A percentile compares a stretch with the other conserved stretches of the same genome.
Conservation (phyloP, 192 early-diverging fungal genomes). For the Oehlia diaphana region DNA sequence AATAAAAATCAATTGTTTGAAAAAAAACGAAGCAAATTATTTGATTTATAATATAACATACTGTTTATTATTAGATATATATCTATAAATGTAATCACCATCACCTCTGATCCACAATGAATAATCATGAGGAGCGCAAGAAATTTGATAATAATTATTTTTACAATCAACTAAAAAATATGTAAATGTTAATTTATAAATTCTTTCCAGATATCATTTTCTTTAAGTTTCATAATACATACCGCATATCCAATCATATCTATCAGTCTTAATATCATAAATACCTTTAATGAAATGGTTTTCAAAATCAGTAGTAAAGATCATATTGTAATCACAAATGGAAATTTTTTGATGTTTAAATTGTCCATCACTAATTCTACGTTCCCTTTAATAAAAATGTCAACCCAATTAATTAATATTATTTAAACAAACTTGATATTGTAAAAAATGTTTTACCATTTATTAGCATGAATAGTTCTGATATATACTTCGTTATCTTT, state of each 20-base stretch:
- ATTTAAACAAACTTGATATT: too few relatives aligned
- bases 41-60: too few relatives aligned
- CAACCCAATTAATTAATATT: too few relatives aligned
- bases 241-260: background rate
- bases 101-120: background rate
- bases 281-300: background rate
- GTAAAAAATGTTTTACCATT: background rate
- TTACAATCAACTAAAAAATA: background rate
- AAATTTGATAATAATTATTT: background rate
- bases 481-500: background rate
- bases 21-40: too few relatives aligned
- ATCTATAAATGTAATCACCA: too few relatives aligned
- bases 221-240: background rate
- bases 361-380: too few relatives aligned
- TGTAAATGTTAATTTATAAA: background rate
- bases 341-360: background rate
- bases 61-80: too few relatives aligned
- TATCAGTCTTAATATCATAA: background rate
- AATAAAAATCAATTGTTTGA: too few relatives aligned
- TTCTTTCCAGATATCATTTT: background rate
- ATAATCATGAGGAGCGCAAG: background rate
- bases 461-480: background rate
- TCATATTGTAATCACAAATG: background rate
- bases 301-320: background rate
- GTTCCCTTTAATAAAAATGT: too few relatives aligned